phyloP scores from a whole-genome alignment of 2,329 filamentous ascomycete species.

The Alternaria angustiovoidea region DNA sequence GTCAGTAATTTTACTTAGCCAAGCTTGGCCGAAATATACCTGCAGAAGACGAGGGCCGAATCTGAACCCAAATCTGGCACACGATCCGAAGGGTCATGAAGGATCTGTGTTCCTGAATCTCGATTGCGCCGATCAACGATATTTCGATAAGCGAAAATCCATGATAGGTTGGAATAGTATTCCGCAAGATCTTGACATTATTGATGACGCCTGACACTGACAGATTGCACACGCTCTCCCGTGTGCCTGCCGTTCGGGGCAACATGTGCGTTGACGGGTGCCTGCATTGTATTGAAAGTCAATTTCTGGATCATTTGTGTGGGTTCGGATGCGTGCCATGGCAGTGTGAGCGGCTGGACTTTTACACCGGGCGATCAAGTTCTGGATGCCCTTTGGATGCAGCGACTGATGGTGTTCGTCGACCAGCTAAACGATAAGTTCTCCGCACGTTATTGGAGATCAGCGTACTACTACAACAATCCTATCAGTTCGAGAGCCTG shows the following conservation, averaged over 20 bases:
- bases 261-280: conserved; percentile 5
- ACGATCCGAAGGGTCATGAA: conserved; percentile 1
- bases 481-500: not conserved
- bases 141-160: conserved; percentile 19
- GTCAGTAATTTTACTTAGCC: not conserved
- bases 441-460: conserved; percentile 1
- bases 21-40: not conserved
- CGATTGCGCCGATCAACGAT: conserved; percentile 1
- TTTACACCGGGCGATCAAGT: not conserved
- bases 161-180: conserved; percentile 12
- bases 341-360: not conserved
- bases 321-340: conserved; percentile 2
- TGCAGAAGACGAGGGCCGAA: conserved; percentile 1
- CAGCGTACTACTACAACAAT: conserved; percentile 3
- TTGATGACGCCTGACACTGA: conserved; percentile 14
- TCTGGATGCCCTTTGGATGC: not conserved
- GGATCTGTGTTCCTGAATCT: conserved; percentile 6
- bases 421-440: conserved; percentile 5
- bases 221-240: conserved; percentile 3
- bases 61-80: not conserved
- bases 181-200: conserved; percentile 10
- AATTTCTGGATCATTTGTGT: not conserved
- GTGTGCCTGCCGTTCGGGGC: conserved; percentile 8
- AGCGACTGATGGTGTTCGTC: not conserved
- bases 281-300: conserved; percentile 15